Evolutionary conservation across 345 rosid species (phyloP).

Genomic region (Nephelium lappaceum): DNA sequence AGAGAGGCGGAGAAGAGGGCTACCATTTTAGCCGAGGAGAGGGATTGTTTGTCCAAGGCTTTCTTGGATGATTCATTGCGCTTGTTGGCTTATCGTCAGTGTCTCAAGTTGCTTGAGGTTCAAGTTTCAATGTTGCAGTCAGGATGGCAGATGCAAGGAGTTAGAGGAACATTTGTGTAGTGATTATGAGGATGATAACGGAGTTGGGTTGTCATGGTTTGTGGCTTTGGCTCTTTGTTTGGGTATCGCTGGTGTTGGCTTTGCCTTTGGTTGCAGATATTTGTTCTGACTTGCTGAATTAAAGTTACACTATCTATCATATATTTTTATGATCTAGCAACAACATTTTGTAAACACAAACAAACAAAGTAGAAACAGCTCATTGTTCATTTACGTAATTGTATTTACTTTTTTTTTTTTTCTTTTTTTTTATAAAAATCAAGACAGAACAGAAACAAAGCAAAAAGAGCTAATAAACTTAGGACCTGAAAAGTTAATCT

Average conservation of each 20-base stretch:
- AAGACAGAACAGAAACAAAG: too few relatives aligned
- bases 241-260: slow-evolving; percentile 51
- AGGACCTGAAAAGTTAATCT: too few relatives aligned
- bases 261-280: slow-evolving; percentile 39
- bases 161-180: background rate
- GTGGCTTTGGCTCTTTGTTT: slow-evolving; percentile 45
- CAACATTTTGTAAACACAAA: background rate
- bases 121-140: slow-evolving; percentile 38
- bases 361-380: background rate
- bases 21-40: slow-evolving; percentile 41
- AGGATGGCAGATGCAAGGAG: slow-evolving; percentile 1
- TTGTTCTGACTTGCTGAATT: slow-evolving; percentile 7
- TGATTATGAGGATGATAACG: slow-evolving; percentile 8
- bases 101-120: slow-evolving; percentile 56
- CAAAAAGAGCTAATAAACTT: too few relatives aligned
- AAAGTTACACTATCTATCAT: background rate
- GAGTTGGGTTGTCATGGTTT: slow-evolving; percentile 31
- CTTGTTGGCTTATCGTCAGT: slow-evolving; percentile 46
- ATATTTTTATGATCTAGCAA: background rate
- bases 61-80: slow-evolving; percentile 44
- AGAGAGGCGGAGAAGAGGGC: slow-evolving; percentile 67
- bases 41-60: slow-evolving; percentile 36
- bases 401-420: background rate
- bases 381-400: background rate
- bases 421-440: too few relatives aligned